phyloP scores from a whole-genome alignment of 805 yeast genomes.

The Cyberlindnera sargentensis region DNA sequence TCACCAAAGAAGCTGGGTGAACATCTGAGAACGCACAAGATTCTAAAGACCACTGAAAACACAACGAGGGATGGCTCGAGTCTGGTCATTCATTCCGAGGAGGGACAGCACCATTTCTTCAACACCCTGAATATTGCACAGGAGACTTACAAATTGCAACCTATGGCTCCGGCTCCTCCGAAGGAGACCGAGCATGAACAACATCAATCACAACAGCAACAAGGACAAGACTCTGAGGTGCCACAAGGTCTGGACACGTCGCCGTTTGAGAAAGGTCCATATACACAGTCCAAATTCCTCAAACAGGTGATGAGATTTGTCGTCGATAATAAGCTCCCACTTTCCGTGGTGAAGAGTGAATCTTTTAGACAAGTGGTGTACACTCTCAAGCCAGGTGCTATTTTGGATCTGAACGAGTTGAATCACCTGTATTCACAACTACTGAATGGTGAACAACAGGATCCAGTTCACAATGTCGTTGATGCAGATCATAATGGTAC shows the following conservation, averaged over 20 bases:
- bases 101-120: slow-evolving; percentile 24
- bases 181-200: neutral
- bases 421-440: slow-evolving; percentile 21
- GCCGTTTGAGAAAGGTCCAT: neutral
- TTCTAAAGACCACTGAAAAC: slow-evolving; percentile 34
- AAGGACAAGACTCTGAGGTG: neutral
- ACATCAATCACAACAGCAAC: neutral
- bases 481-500: neutral
- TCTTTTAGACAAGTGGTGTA: slow-evolving; percentile 45
- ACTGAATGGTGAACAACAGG: neutral
- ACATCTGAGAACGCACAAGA: slow-evolving; percentile 49
- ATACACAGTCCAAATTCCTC: neutral
- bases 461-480: neutral
- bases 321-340: neutral
- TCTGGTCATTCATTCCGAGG: slow-evolving; percentile 1
- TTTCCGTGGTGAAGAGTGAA: slow-evolving; percentile 11
- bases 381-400: slow-evolving; percentile 42
- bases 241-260: neutral
- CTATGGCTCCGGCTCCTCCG: slow-evolving; percentile 1
- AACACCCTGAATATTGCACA: slow-evolving; percentile 20
- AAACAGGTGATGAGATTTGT: neutral
- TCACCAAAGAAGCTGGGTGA: slow-evolving; percentile 53
- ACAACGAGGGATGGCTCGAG: slow-evolving; percentile 26
- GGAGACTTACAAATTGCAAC: slow-evolving; percentile 11
- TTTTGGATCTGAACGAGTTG: slow-evolving; percentile 40